Conservation (phyloP, 129 eudicot species). For the Heracleum sosnowskyi region DNA sequence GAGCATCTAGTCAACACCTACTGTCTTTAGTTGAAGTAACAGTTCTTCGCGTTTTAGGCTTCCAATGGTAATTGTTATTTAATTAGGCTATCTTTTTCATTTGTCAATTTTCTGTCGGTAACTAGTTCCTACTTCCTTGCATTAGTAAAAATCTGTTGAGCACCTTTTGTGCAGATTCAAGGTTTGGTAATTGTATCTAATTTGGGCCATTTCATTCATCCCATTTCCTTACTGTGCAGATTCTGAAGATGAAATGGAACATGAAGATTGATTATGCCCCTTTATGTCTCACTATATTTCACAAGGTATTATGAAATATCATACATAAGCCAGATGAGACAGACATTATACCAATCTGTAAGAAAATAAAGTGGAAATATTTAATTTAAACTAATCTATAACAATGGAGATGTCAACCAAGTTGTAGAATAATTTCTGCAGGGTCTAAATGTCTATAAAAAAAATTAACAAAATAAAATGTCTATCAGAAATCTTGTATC, state of each 20-base stretch:
- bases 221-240: slow-evolving; percentile 29
- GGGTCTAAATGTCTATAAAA: not conserved
- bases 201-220: not conserved
- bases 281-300: not conserved
- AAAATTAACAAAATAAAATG: too few relatives aligned
- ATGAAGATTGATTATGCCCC: slow-evolving; percentile 58
- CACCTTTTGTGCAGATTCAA: too few relatives aligned
- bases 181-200: not conserved
- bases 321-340: not conserved
- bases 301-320: slow-evolving; percentile 2
- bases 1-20: not conserved
- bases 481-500: not conserved
- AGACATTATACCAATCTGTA: not conserved
- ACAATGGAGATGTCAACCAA: not conserved
- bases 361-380: not conserved
- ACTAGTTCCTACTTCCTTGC: not conserved
- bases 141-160: not conserved
- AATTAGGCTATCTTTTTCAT: not conserved
- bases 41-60: not conserved
- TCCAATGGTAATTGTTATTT: not conserved
- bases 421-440: not conserved
- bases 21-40: not conserved
- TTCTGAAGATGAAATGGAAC: slow-evolving; percentile 76
- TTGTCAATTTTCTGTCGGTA: not conserved
- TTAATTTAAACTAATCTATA: not conserved